A percentile compares a stretch with the other conserved stretches of the same genome.
phyloP scores from a whole-genome alignment of 441 rosid genomes.

The Syzygium malaccense region DNA sequence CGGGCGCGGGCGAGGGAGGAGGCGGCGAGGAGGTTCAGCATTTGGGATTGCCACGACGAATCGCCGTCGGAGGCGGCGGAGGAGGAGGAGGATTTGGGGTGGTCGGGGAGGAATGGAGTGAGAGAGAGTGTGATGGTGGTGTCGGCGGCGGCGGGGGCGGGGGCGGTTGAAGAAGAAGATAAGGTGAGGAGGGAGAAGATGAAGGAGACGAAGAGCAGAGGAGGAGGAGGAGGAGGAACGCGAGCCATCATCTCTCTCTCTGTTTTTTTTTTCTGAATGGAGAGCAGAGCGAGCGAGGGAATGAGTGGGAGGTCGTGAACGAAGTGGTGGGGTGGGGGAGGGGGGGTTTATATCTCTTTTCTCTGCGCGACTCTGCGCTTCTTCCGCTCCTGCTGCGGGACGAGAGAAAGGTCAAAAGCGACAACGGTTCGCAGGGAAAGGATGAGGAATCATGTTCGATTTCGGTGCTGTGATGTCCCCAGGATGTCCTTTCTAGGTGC shows the following conservation, averaged over 20 bases:
- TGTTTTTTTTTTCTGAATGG: background rate
- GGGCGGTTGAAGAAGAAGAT: background rate
- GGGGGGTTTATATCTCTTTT: too few relatives aligned
- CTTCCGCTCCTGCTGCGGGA: background rate
- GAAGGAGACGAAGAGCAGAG: background rate
- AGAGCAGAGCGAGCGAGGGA: background rate
- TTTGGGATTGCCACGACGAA: constrained; percentile 22
- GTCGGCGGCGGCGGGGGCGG: constrained; percentile 6
- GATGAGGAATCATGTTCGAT: background rate
- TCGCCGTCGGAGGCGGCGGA: background rate
- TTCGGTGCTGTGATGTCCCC: background rate
- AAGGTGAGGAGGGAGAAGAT: constrained; percentile 1
- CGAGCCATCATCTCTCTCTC: background rate
- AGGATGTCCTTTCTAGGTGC: too few relatives aligned
- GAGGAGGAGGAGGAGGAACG: background rate
- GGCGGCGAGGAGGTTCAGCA: constrained; percentile 42
- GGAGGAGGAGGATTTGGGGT: constrained; percentile 3
- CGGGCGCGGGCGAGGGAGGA: constrained; percentile 59
- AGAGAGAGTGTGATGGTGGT: constrained; percentile 36
- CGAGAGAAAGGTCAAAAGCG: background rate
- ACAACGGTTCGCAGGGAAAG: background rate
- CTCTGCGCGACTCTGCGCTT: background rate
- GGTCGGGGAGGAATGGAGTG: constrained; percentile 15
- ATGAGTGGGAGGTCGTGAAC: background rate
- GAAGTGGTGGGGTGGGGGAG: background rate